Percentiles rank a stretch among this genome's conserved stretches.
These are phyloP conservation scores for Aspergillus brasiliensis DNA, from an alignment of 2,329 filamentous ascomycete genomes.

Conservation along the genomic window DNA sequence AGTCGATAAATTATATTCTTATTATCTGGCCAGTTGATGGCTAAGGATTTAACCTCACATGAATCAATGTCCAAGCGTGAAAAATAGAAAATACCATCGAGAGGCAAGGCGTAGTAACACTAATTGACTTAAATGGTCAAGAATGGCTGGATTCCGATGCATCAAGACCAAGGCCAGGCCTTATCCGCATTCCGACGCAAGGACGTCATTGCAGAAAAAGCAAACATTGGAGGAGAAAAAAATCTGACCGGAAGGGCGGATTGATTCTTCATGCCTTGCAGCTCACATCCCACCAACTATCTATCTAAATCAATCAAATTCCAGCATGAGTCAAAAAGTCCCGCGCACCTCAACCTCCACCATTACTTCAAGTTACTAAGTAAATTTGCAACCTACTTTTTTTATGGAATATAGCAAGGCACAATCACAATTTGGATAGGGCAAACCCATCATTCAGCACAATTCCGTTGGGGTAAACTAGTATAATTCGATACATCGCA, in stretches of 20 bases:
- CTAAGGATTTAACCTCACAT: too few species aligned
- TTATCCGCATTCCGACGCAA: neutral
- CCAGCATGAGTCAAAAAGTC: neutral
- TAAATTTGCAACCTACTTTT: neutral
- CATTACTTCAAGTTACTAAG: neutral
- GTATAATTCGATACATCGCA: neutral
- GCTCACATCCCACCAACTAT: constrained; percentile 1
- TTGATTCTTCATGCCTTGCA: neutral
- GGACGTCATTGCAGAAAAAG: constrained; percentile 1
- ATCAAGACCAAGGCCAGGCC: neutral
- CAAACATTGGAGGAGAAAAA: neutral
- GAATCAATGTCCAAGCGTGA: too few species aligned
- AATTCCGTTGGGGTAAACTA: neutral
- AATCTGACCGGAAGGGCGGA: neutral
- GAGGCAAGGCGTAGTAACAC: neutral
- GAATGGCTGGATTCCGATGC: neutral
- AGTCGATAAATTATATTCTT: too few species aligned
- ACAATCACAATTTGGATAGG: neutral
- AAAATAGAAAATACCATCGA: neutral
- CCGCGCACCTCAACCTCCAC: neutral
- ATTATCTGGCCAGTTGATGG: too few species aligned
- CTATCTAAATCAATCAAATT: neutral
- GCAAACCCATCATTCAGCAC: neutral
- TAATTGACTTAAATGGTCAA: neutral
- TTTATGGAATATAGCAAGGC: neutral